These are phyloP conservation scores for Syncephalis fuscata DNA, from an alignment of 371 early-diverging fungal species.

Conservation along the genomic window DNA sequence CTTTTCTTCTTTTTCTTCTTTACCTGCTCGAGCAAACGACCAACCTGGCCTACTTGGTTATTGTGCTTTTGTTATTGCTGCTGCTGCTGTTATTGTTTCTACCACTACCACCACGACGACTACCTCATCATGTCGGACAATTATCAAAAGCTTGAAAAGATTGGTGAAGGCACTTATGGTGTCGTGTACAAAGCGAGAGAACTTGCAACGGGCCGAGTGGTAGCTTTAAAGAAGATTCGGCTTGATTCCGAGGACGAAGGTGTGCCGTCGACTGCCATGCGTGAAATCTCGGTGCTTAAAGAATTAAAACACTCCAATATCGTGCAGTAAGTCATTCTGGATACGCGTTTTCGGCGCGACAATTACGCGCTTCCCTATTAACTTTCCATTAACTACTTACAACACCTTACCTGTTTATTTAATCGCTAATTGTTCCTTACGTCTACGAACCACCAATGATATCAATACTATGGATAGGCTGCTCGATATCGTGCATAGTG, in stretches of 20 bases:
- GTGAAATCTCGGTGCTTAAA: constrained; percentile 96
- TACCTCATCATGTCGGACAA: constrained; percentile 17
- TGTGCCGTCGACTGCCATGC: constrained; percentile 84
- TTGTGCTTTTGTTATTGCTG: too few relatives aligned
- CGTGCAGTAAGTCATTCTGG: constrained; percentile 35
- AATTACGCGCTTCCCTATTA: neutral
- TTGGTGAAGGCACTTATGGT: constrained; percentile 96
- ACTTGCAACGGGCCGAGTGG: constrained; percentile 49
- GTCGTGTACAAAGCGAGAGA: constrained; percentile 91
- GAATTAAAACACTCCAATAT: constrained; percentile 87
- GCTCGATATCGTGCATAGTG: constrained; percentile 80
- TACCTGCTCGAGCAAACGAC: too few relatives aligned
- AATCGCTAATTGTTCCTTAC: too few relatives aligned
- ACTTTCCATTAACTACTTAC: neutral
- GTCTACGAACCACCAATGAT: too few relatives aligned
- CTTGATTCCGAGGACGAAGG: constrained; percentile 88
- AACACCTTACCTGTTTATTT: neutral
- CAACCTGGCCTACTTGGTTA: too few relatives aligned
- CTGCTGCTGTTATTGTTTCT: too few relatives aligned
- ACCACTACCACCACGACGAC: too few relatives aligned
- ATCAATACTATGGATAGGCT: constrained; percentile 32
- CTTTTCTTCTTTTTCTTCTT: too few relatives aligned
- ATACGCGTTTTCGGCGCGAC: neutral
- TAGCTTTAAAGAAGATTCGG: constrained; percentile 93
- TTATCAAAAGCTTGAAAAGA: constrained; percentile 74